Evolutionary conservation across 768 basidiomycete species (phyloP).

Genomic region (Sarcodon sp.): DNA sequence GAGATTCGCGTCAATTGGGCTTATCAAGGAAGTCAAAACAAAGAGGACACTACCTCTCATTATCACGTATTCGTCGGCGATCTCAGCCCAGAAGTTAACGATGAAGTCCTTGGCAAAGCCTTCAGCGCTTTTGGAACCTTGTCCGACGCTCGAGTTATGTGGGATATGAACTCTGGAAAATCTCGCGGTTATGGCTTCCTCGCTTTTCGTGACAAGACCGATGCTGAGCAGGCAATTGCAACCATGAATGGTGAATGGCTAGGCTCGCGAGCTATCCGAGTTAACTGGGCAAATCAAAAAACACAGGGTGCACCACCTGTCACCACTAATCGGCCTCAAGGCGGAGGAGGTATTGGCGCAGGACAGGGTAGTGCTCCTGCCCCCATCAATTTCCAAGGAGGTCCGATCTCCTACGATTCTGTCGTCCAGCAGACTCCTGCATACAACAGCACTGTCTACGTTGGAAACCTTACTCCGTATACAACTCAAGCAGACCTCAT

Average conservation of each 20-base stretch:
- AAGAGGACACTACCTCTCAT: constrained; percentile 96
- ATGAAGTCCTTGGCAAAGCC: constrained; percentile 91
- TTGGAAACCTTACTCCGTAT: constrained; percentile 96
- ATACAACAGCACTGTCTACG: constrained; percentile 94
- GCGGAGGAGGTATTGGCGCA: constrained; percentile 3
- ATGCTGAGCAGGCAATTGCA: constrained; percentile 97
- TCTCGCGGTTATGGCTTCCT: constrained; percentile 97
- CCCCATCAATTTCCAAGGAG: constrained; percentile 84
- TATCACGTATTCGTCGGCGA: constrained; percentile 99
- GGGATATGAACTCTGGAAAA: constrained; percentile 99
- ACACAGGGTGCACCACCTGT: constrained; percentile 51
- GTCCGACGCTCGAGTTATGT: constrained; percentile 98
- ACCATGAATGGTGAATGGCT: constrained; percentile 99
- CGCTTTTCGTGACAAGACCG: constrained; percentile 97
- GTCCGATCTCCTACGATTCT: constrained; percentile 84
- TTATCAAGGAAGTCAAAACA: constrained; percentile 95
- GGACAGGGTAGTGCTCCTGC: constrained; percentile 50
- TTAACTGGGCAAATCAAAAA: constrained; percentile 99
- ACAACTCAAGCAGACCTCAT: constrained; percentile 96
- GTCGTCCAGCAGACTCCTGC: constrained; percentile 89
- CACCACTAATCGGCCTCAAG: constrained; percentile 1
- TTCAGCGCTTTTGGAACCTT: constrained; percentile 95
- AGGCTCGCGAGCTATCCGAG: constrained; percentile 93
- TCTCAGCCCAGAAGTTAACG: constrained; percentile 97
- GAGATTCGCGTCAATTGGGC: constrained; percentile 99